Evolutionary conservation across 2,329 filamentous ascomycete species (phyloP), one percentile per base, ranked within the genome.

Genomic region (Penicillium sp.): DNA sequence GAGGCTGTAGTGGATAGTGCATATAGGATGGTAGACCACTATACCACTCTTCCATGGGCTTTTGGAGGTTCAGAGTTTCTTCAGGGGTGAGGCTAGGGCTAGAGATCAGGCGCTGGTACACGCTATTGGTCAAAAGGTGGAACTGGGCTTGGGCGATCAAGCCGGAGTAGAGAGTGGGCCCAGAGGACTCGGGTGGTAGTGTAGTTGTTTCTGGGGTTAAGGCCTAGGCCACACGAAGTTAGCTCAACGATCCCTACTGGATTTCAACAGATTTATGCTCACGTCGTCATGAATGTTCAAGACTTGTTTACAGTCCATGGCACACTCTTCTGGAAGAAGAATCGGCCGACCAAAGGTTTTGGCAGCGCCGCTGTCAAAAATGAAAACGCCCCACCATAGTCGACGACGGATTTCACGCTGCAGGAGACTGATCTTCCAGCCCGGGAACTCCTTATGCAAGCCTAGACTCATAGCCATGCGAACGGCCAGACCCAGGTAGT

Each of bases 291-390:
- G 76, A 11, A 81, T 76, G 60, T 81, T 81, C 25, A 79, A 65
- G 26, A 80, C 79, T 30, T 80, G 70, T 38, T 77, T 76, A 16
- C 77, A 76, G 55, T 82, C 80, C 65, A 81, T 77, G 16, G 77
- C 75, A 46, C 76, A 76, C 14, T 79, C 75, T 42, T 78, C 75
- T 4, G 81, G 81, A 56, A 80, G 75, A 22, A 79, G 74, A 54
- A 83, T 74, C 0, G 82, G 81, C 37, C 82, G 76, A 25, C 80
- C 80, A 63, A 83, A 83, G 0, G 82, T 83, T 55, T 83, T 80
- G 26, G 79, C 78, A 14, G 81, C 81, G n/a, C 82, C 82, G 19
- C 78, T 78, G 56, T 80, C 79, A 63, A 83, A 82, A 11, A 80
- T 78, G 59, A 78, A 82, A 2, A 78, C 74, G 26, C 75, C 74